Conservation (phyloP, 2,329 filamentous ascomycete genomes). For the Amauroascus niger region DNA sequence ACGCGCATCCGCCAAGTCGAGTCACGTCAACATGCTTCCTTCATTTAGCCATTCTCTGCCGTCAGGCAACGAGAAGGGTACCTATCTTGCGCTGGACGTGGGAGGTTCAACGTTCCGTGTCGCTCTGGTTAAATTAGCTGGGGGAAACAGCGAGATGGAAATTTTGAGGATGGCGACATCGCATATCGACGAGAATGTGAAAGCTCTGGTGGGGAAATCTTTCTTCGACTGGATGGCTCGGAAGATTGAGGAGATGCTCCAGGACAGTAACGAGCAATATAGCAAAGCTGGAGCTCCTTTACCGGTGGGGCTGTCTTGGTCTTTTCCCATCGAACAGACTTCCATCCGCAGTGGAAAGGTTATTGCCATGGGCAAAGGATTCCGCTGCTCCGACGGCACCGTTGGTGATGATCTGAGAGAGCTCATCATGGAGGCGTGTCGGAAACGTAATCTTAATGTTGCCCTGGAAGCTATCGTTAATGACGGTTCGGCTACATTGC, state of each 20-base stretch:
- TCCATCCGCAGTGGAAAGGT: conserved; percentile 49
- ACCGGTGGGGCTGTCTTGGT: conserved; percentile 55
- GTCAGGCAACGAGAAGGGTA: conserved; percentile 49
- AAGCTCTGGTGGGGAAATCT: conserved; percentile 44
- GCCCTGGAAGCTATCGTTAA: conserved; percentile 55
- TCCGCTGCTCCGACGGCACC: conserved; percentile 50
- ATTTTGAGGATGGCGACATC: conserved; percentile 48
- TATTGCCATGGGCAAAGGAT: conserved; percentile 57
- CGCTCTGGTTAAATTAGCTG: conserved; percentile 49
- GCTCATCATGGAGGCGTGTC: conserved; percentile 51
- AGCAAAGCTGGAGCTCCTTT: conserved; percentile 33
- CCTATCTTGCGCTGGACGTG: conserved; percentile 53
- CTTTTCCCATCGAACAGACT: conserved; percentile 57
- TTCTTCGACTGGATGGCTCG: conserved; percentile 61
- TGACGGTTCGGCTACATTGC: conserved; percentile 52
- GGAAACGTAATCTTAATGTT: conserved; percentile 46
- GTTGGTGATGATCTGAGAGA: conserved; percentile 51
- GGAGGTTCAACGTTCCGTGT: conserved; percentile 58
- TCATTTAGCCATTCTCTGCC: conserved; percentile 55
- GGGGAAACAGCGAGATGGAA: conserved; percentile 42
- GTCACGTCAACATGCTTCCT: conserved; percentile 54
- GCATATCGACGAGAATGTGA: conserved; percentile 48
- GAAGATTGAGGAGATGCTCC: conserved; percentile 47
- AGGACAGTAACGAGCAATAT: conserved; percentile 34
- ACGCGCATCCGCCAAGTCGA: conserved; percentile 44